These are phyloP conservation scores for Phytophthora capsici DNA, from an alignment of 352 stramenopile species.

Conservation along the genomic window DNA sequence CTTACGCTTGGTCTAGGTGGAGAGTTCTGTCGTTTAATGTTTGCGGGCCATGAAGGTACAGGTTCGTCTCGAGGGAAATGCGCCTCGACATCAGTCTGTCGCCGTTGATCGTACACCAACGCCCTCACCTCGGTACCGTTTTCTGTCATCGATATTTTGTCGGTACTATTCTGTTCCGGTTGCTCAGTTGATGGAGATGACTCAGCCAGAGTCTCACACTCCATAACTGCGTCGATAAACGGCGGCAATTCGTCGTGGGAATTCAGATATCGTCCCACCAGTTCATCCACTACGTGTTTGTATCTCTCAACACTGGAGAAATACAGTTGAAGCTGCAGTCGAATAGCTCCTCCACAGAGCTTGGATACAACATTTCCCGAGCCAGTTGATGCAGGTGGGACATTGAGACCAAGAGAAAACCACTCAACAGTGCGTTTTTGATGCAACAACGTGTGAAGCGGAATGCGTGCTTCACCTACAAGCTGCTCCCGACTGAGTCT, in stretches of 20 bases:
- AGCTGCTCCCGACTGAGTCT: conserved; percentile 71
- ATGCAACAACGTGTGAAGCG: conserved; percentile 61
- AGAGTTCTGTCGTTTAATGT: conserved; percentile 6
- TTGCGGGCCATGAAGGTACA: conserved; percentile 25
- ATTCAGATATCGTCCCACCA: conserved; percentile 61
- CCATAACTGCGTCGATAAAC: conserved; percentile 57
- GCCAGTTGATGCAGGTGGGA: conserved; percentile 13
- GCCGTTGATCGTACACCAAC: conserved; percentile 9
- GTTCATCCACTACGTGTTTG: conserved; percentile 67
- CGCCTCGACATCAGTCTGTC: conserved; percentile 19
- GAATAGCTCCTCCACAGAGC: conserved; percentile 48
- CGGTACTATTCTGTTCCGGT: conserved; percentile 39
- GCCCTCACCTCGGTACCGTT: conserved; percentile 21
- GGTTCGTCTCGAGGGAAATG: conserved; percentile 38
- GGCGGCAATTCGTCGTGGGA: conserved; percentile 61
- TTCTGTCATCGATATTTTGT: conserved; percentile 4
- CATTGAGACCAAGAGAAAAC: conserved; percentile 54
- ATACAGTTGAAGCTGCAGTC: conserved; percentile 66
- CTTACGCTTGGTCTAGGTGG: background rate
- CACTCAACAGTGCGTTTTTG: conserved; percentile 71
- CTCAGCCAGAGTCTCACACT: conserved; percentile 20
- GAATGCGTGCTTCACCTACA: conserved; percentile 72
- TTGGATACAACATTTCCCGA: conserved; percentile 30
- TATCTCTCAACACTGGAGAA: conserved; percentile 67
- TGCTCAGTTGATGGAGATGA: conserved; percentile 26